These are phyloP conservation scores for Heritiera littoralis DNA, from an alignment of 345 rosid genomes.

Conservation along the genomic window DNA sequence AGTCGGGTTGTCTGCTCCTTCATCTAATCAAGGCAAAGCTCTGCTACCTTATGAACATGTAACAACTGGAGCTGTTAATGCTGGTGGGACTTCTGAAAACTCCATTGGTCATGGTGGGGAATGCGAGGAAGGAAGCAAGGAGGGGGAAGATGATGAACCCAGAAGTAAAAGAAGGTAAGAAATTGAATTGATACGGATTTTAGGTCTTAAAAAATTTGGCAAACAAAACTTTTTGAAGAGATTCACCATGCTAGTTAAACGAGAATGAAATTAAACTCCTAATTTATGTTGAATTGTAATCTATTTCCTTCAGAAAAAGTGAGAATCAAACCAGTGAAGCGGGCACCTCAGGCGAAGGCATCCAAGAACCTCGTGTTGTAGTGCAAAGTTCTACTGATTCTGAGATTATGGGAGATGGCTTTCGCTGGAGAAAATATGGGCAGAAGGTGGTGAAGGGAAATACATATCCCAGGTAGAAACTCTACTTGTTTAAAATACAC, in stretches of 20 bases:
- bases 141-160: slow-evolving; percentile 61
- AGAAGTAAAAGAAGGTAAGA: slow-evolving; percentile 75
- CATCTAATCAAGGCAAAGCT: slow-evolving; percentile 34
- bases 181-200: neutral
- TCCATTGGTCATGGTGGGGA: slow-evolving; percentile 67
- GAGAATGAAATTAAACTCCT: no score
- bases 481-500: neutral
- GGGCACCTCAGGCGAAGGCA: slow-evolving; percentile 42
- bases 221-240: neutral
- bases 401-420: slow-evolving; percentile 84
- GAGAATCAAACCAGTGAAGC: slow-evolving; percentile 60
- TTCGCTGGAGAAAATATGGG: slow-evolving; percentile 98
- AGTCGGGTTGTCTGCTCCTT: slow-evolving; percentile 27
- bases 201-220: neutral
- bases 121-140: slow-evolving; percentile 62
- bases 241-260: neutral
- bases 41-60: slow-evolving; percentile 35
- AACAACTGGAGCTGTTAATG: slow-evolving; percentile 29
- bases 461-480: slow-evolving; percentile 73
- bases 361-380: slow-evolving; percentile 39
- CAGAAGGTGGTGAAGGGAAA: slow-evolving; percentile 97
- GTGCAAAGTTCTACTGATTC: slow-evolving; percentile 58
- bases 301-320: slow-evolving; percentile 45
- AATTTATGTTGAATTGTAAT: neutral
- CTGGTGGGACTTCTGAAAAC: slow-evolving; percentile 52